Evolutionary conservation across 2,329 filamentous ascomycete genomes (phyloP).

Genomic region (Remersonia thermophila): DNA sequence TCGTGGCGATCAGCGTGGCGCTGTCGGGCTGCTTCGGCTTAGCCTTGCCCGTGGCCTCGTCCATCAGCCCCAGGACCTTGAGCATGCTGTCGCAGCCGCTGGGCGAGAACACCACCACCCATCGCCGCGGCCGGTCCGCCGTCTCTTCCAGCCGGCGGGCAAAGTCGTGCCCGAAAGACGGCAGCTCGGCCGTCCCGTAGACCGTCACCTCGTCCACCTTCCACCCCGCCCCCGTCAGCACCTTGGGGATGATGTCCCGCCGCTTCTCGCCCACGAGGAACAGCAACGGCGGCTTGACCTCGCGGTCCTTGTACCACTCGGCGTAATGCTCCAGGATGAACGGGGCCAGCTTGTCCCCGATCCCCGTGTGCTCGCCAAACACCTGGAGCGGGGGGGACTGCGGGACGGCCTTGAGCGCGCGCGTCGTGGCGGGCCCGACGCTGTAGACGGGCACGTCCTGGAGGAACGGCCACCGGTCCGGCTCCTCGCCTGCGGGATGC

Average conservation of each 20-base stretch:
- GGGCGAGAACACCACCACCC: constrained; percentile 66
- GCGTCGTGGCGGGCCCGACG: constrained; percentile 69
- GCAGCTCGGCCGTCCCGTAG: constrained; percentile 77
- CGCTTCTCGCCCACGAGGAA: constrained; percentile 87
- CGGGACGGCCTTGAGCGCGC: constrained; percentile 50
- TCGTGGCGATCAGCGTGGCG: constrained; percentile 66
- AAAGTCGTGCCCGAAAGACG: constrained; percentile 62
- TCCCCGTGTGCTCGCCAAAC: constrained; percentile 71
- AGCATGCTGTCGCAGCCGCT: constrained; percentile 52
- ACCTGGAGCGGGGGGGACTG: constrained; percentile 45
- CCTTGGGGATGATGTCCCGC: constrained; percentile 79
- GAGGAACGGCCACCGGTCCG: constrained; percentile 37
- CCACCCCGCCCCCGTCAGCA: constrained; percentile 49
- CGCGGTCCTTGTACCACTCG: constrained; percentile 32
- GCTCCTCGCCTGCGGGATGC: neutral
- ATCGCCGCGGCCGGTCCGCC: constrained; percentile 33
- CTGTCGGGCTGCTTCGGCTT: constrained; percentile 13
- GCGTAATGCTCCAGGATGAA: constrained; percentile 72
- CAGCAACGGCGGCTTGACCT: constrained; percentile 50
- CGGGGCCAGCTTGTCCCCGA: constrained; percentile 64
- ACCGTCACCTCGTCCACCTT: constrained; percentile 68
- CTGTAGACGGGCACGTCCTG: constrained; percentile 56
- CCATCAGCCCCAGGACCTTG: constrained; percentile 38
- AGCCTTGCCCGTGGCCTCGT: constrained; percentile 30
- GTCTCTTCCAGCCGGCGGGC: constrained; percentile 35